phyloP scores from a whole-genome alignment of 148 eudicot species.

The Chenopodium suecicum region DNA sequence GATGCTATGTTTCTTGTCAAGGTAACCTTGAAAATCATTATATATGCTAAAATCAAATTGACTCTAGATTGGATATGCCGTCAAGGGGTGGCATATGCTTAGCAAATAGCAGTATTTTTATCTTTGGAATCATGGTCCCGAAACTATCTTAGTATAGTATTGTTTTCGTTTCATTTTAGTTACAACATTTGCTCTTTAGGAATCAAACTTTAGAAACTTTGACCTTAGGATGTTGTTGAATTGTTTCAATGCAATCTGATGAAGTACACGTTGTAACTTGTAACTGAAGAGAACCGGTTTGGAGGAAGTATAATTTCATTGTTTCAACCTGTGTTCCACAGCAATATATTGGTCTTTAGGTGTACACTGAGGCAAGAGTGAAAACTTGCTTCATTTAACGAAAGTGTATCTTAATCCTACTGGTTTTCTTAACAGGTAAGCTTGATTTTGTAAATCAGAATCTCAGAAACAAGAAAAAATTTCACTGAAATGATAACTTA shows the following conservation, averaged over 20 bases:
- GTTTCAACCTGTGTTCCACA: neutral
- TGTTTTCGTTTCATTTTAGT: too few species aligned
- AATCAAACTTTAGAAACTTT: too few species aligned
- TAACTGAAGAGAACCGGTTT: too few species aligned
- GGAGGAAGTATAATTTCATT: too few species aligned
- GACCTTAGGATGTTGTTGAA: too few species aligned
- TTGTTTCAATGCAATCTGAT: too few species aligned
- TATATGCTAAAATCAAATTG: neutral
- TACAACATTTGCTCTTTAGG: too few species aligned
- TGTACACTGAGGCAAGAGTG: neutral
- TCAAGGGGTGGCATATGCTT: neutral
- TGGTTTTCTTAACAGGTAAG: neutral
- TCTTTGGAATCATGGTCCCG: neutral
- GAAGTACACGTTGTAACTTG: too few species aligned
- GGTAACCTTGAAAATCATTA: neutral
- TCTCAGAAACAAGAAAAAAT: too few species aligned
- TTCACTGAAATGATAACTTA: neutral
- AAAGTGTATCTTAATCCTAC: neutral
- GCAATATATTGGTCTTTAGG: neutral
- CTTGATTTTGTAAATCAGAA: neutral
- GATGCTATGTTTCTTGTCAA: neutral
- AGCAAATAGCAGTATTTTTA: neutral
- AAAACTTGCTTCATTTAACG: neutral
- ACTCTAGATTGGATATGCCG: conserved; percentile 15
- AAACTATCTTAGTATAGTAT: neutral